A percentile compares a stretch with the other conserved stretches of the same genome.
phyloP scores from a whole-genome alignment of 2,329 filamentous ascomycete genomes.

The Ophiostoma sp. region DNA sequence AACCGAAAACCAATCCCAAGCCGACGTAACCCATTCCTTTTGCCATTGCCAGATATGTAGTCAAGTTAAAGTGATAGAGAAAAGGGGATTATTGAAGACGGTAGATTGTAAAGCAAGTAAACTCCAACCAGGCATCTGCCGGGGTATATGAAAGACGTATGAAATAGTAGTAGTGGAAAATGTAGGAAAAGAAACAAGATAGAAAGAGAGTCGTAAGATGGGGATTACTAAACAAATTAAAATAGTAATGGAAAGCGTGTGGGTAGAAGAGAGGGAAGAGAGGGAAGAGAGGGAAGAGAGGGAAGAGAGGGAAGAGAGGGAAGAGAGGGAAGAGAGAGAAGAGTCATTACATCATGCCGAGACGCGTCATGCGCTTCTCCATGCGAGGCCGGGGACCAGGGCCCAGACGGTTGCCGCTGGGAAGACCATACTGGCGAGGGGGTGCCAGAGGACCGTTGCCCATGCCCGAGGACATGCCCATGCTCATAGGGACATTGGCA shows the following conservation, averaged over 20 bases:
- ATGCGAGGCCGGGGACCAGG: slow-evolving; percentile 40
- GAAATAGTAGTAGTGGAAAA: slow-evolving; percentile 48
- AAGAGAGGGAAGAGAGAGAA: neutral
- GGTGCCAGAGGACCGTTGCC: slow-evolving; percentile 1
- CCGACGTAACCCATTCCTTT: no score
- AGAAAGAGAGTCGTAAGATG: neutral
- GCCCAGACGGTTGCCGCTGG: slow-evolving; percentile 33
- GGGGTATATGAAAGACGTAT: slow-evolving; percentile 5
- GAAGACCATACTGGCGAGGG: slow-evolving; percentile 33
- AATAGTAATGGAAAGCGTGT: neutral
- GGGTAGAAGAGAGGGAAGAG: neutral
- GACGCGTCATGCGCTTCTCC: slow-evolving; percentile 58
- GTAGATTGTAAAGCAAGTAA: slow-evolving; percentile 5
- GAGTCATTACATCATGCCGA: slow-evolving; percentile 52
- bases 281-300: slow-evolving; percentile 1
- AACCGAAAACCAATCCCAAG: no score
- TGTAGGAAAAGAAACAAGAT: neutral
- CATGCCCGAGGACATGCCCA: slow-evolving; percentile 8
- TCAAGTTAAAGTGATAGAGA: no score
- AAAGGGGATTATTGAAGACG: neutral
- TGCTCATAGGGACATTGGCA: slow-evolving; percentile 10
- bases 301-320: neutral
- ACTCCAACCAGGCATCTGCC: slow-evolving; percentile 12
- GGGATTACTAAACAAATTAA: neutral
- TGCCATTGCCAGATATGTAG: no score